Conservation (phyloP, 2,329 filamentous ascomycete species). For the Fusarium sp. region DNA sequence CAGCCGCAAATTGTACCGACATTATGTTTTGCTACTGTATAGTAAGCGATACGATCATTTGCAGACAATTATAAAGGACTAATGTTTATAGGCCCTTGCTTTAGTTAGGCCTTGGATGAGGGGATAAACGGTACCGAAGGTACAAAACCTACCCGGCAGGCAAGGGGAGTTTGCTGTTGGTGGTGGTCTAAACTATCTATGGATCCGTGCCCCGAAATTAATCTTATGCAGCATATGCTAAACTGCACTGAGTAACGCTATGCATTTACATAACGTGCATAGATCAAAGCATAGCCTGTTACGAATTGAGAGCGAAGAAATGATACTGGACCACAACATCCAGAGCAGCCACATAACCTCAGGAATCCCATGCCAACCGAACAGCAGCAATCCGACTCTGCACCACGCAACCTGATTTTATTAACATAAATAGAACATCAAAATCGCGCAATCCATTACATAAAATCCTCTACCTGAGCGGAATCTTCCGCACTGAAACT, state of each 20-base stretch:
- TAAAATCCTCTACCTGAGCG: neutral
- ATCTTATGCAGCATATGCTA: neutral
- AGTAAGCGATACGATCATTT: neutral
- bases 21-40: too few species aligned
- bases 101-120: too few species aligned
- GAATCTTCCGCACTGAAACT: neutral
- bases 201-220: neutral
- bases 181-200: too few species aligned
- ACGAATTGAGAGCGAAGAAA: too few species aligned
- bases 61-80: neutral
- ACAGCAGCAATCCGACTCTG: fast-evolving
- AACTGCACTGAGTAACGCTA: too few species aligned
- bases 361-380: neutral
- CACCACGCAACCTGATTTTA: neutral
- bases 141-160: neutral
- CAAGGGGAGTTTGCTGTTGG: neutral
- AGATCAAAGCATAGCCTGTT: too few species aligned
- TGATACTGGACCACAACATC: fast-evolving
- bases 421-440: neutral
- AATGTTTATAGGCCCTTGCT: too few species aligned
- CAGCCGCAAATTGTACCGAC: too few species aligned
- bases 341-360: neutral
- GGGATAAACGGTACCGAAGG: neutral
- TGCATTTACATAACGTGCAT: neutral
- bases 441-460: neutral